Base-by-base conservation (phyloP, 352 stramenopile species). In the Plasmopara muralis region DNA sequence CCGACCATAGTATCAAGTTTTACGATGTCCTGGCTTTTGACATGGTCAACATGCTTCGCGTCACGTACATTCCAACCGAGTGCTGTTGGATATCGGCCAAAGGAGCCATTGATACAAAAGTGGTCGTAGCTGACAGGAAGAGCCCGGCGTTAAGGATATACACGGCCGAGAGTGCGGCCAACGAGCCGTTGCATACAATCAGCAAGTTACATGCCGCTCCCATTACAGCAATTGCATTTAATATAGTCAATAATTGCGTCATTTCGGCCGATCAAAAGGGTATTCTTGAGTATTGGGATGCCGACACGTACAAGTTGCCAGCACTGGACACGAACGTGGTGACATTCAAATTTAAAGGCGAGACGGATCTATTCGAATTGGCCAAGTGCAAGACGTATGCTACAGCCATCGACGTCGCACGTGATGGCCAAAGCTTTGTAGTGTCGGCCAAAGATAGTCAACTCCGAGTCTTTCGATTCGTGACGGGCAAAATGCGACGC, bases 21-120 rank as follows among this genome's bases (percentile, higher is more conserved):
- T 99, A 98, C 74, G 97, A 99, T 65, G 92, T 99, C 18, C 60
- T 90, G 10, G 87, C 83, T 10, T 99, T 99, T 73, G 97, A 99
- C 77, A 98, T 99, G 65, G 94, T 95, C 35, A 93, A 97, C 49
- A 99, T 99, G 91, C 73, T 99, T 13, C 74, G 69, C 14, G 64
- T 97, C 12, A 60, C 65, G 9, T 95, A 64, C 61, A 61, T 62
- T 2, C 91, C 91, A 6, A 72, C 66, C 33, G 68, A 79, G 14
- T 92, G 74, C 66, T 85, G 72, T 56, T 96, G 72, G 87, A 77
- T 83, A 61, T 87, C 66, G 39, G 41, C 51, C 29, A 88, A 75
- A 55, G 72, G 67, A 18, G 68, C 68, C 20, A 74, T 81, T 33
- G 62, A 82, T 31, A 55, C 80, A 7, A 85, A 82, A 54, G 73